Evolutionary conservation across 164 flowering plant genomes (phyloP), one percentile per base, ranked within the genome.

Genomic region (Warburgia ugandensis): DNA sequence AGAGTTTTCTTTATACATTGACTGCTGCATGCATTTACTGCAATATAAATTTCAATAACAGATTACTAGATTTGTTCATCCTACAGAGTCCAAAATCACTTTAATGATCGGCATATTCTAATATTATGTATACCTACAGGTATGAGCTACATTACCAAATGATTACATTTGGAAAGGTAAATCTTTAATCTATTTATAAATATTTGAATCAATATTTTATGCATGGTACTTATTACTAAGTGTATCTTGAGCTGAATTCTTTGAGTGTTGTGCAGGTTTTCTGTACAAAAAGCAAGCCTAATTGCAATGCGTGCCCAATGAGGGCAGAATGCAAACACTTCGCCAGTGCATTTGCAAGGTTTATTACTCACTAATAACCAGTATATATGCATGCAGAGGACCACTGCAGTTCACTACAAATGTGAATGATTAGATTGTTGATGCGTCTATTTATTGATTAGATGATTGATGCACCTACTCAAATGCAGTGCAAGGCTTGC

Each of bases 111-210:
- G 17, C 19, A 10, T 29, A 33, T 33, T 20, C 53, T 49, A 30
- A 49, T 21, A 13, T 32, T 14, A 33, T 32, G 6, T 17, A 35
- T 55, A 42, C n/a, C 17, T 31, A 41, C 74, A 90, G 97, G 77
- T 90, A 86, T 61, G 88, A 84, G 58, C 72, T 90, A 20, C 97
- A 90, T 57, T 90, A 84, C 63, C 96, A 86, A 23, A 52, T 90
- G 81, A 90, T 90, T 46, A 90, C 97, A 28, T 90, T 86, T 56
- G 97, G 96, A 65, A 90, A 90, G 96, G 96, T 83, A 72, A 29
- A 29, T 48, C 41, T 37, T 37, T 3, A 2, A 8, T 36, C 39
- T 36, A 12, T 37, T 37, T 16, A 8, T 14, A 20, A 37, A 20
- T 37, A 14, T 14, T 12, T 37, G 4, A n/a, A n/a, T n/a, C n/a